Evolutionary conservation across 1,139 yeast species (phyloP).

Genomic region (Tardiomyces blankii): DNA sequence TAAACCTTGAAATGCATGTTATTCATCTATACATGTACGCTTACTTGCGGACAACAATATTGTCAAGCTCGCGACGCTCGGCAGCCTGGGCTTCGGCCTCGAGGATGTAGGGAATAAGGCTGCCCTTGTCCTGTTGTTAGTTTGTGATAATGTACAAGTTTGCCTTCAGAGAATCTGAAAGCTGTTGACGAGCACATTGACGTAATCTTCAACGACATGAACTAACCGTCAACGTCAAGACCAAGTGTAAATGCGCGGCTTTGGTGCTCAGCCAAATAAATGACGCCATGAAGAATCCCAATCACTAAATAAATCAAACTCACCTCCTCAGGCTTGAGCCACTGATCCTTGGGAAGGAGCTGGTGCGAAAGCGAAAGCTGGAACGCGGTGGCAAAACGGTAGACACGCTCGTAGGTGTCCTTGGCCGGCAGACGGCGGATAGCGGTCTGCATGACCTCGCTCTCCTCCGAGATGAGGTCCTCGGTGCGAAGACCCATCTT

Average conservation of each 20-base stretch:
- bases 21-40: background rate
- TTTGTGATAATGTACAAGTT: constrained; percentile 1
- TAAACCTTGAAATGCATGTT: too few relatives aligned
- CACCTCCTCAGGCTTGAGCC: constrained; percentile 61
- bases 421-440: constrained; percentile 74
- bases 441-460: constrained; percentile 78
- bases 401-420: constrained; percentile 82
- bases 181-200: too few relatives aligned
- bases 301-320: too few relatives aligned
- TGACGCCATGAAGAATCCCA: too few relatives aligned
- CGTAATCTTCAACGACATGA: too few relatives aligned
- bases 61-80: constrained; percentile 84
- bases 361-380: constrained; percentile 81
- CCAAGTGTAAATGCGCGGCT: too few relatives aligned
- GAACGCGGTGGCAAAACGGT: constrained; percentile 84
- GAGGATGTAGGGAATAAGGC: constrained; percentile 77
- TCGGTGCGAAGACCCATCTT: constrained; percentile 84
- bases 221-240: too few relatives aligned
- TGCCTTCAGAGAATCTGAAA: too few relatives aligned
- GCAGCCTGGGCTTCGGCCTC: constrained; percentile 90
- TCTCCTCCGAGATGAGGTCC: constrained; percentile 82
- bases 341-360: constrained; percentile 71
- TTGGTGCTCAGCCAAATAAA: too few relatives aligned
- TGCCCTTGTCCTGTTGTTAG: constrained; percentile 47
- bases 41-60: constrained; percentile 34